Evolutionary conservation across 2,329 filamentous ascomycete genomes (phyloP), one percentile per base, ranked within the genome.

Genomic region (Fusarium mundagurra): DNA sequence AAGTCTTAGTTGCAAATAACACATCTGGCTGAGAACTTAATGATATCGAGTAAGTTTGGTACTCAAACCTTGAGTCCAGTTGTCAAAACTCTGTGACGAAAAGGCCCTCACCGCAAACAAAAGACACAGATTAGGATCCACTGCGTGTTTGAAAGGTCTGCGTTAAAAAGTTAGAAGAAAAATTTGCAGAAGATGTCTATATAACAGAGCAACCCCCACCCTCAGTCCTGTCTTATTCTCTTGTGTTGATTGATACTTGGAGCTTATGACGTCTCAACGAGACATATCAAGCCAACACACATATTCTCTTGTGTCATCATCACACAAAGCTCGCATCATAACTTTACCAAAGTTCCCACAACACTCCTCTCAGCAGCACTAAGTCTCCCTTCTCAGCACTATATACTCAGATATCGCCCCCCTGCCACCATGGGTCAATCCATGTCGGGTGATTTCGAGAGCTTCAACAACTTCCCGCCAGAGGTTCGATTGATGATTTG

Each of bases 401-500:
- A 22, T 36, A 54, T 6, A 22, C 14, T 54, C 8, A 13, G 3
- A 22, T n/a, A 22, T 29, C 10, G 29, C 13, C 14, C 14, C 38
- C 4, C 16, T 13, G 10, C 18, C 9, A 39, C 11, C 24, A 54
- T 38, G 51, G 51, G 34, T 36, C 51, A 39, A 54, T 39, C 34
- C 24, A 27, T 29, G 7, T 54, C 51, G 22, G 39, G 14, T 1
- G 18, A 39, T 17, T 41, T 61, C 17, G 36, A 34, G 16, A 22
- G 13, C 20, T 61, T 69, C n/a, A 6, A 18, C 8, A 11, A 20
- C 16, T 39, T 73, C 10, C 65, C 70, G 0, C 5, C 13, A 3
- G 70, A 73, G 11, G 20, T 70, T 13, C 51, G 38, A 1, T 39
- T 73, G 4, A 48, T 50, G 17, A 59, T 73, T 4, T 73, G 70